Evolutionary conservation across 2,329 filamentous ascomycete species (phyloP).

Genomic region (Hymenoscyphus linearis): DNA sequence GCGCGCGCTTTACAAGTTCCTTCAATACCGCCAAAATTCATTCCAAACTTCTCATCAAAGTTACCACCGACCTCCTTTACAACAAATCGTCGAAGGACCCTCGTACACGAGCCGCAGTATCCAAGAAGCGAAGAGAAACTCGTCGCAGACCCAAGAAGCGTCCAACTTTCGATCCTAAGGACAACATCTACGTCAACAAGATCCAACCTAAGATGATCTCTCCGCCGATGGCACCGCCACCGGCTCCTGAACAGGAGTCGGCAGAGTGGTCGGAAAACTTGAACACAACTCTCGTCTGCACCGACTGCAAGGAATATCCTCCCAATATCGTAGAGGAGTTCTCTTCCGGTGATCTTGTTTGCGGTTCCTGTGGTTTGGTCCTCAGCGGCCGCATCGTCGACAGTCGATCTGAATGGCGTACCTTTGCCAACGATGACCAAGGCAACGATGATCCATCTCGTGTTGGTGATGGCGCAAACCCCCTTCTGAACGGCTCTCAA

Average conservation of each 20-base stretch:
- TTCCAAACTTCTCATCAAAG: slow-evolving; percentile 64
- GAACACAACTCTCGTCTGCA: slow-evolving; percentile 79
- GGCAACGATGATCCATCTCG: slow-evolving; percentile 94
- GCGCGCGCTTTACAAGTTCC: neutral
- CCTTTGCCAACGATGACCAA: slow-evolving; percentile 97
- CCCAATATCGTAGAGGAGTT: slow-evolving; percentile 92
- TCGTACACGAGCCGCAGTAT: slow-evolving; percentile 27
- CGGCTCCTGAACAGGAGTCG: slow-evolving; percentile 21
- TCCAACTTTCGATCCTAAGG: slow-evolving; percentile 37
- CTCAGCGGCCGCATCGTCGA: slow-evolving; percentile 89
- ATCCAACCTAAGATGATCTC: slow-evolving; percentile 42
- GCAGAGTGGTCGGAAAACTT: slow-evolving; percentile 60
- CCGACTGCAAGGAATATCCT: slow-evolving; percentile 86
- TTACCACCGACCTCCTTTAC: slow-evolving; percentile 41
- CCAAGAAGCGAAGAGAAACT: slow-evolving; percentile 30
- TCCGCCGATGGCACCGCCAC: slow-evolving; percentile 13
- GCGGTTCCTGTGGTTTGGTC: slow-evolving; percentile 84
- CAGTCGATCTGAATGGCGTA: slow-evolving; percentile 96
- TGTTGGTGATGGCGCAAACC: slow-evolving; percentile 91
- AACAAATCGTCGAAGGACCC: slow-evolving; percentile 31
- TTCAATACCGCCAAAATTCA: slow-evolving; percentile 57
- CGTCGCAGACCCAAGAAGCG: slow-evolving; percentile 36
- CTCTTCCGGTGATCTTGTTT: slow-evolving; percentile 87
- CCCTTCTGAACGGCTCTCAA: slow-evolving; percentile 83
- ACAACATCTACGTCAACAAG: slow-evolving; percentile 37